phyloP scores from a whole-genome alignment of 2,329 filamentous ascomycete genomes.

The Colletotrichum noveboracense region DNA sequence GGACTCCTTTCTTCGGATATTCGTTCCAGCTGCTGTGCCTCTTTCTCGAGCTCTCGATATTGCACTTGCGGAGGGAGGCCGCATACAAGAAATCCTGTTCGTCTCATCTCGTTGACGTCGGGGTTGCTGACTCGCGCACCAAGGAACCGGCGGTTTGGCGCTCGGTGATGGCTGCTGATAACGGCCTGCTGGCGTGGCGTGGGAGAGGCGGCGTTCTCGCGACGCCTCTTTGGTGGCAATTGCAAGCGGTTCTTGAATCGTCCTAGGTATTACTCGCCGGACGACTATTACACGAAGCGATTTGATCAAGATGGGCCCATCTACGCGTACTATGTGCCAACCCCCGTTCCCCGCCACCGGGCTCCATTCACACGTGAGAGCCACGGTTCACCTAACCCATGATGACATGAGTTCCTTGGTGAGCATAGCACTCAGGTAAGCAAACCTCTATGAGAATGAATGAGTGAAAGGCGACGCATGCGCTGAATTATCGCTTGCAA shows the following conservation, averaged over 20 bases:
- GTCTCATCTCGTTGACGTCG: not conserved
- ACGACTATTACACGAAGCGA: not conserved
- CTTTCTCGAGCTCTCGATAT: not conserved
- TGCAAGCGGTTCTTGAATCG: not conserved
- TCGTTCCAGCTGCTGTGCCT: not conserved
- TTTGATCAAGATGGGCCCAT: conserved; percentile 7
- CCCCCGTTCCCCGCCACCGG: not conserved
- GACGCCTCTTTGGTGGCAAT: not conserved
- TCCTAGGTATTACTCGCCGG: not conserved
- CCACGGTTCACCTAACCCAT: not conserved
- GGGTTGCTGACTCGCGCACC: conserved; percentile 9
- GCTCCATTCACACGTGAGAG: not conserved
- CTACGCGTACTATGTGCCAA: not conserved
- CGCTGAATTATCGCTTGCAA: not conserved
- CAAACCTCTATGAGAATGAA: not conserved
- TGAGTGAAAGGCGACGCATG: not conserved
- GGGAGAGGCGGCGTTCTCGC: not conserved
- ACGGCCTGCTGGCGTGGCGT: not conserved
- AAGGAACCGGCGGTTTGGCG: not conserved
- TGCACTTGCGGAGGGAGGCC: not conserved
- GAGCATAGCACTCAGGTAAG: not conserved
- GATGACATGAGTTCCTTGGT: not conserved
- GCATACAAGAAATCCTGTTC: not conserved
- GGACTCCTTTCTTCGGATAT: not conserved
- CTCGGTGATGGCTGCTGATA: not conserved